Percentiles rank a stretch among this genome's conserved stretches.
Conservation (phyloP, 495 filamentous ascomycete genomes). For the Lasiosphaeria hispida region DNA sequence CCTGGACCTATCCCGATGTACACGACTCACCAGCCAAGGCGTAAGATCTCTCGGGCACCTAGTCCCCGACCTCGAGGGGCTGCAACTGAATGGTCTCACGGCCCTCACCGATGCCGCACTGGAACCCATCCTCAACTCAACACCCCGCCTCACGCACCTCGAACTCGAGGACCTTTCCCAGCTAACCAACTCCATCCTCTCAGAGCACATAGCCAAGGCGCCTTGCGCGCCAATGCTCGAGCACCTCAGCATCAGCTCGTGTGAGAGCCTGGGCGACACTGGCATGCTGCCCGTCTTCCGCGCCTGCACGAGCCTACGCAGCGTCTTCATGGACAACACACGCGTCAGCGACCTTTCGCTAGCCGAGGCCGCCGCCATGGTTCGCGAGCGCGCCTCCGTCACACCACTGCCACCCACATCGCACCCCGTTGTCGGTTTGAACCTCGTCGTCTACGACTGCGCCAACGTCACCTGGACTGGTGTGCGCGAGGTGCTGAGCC, state of each 20-base stretch:
- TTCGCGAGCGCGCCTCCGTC: constrained; percentile 59
- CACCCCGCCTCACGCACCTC: constrained; percentile 75
- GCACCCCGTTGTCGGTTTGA: constrained; percentile 57
- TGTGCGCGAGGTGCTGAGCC: constrained; percentile 77
- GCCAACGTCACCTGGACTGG: constrained; percentile 89
- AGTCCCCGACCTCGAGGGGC: constrained; percentile 75
- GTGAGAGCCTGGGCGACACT: constrained; percentile 76
- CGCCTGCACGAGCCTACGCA: constrained; percentile 63
- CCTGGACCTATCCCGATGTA: constrained; percentile 79
- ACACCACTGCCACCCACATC: background rate
- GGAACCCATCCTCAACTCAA: constrained; percentile 67
- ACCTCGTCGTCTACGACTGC: constrained; percentile 87
- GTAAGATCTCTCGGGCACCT: constrained; percentile 66
- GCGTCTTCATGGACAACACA: constrained; percentile 91
- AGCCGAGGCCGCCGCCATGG: constrained; percentile 74
- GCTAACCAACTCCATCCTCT: constrained; percentile 70
- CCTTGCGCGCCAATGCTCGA: constrained; percentile 68
- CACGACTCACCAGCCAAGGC: constrained; percentile 65
- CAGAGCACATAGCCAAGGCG: constrained; percentile 65
- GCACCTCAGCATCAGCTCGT: constrained; percentile 86
- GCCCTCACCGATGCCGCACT: constrained; percentile 72
- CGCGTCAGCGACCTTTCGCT: constrained; percentile 84
- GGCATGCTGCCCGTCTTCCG: constrained; percentile 85
- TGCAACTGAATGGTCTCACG: constrained; percentile 73
- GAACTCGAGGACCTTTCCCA: constrained; percentile 83